These are phyloP conservation scores for Dioszegia hungarica DNA, from an alignment of 768 basidiomycete genomes.

Conservation along the genomic window DNA sequence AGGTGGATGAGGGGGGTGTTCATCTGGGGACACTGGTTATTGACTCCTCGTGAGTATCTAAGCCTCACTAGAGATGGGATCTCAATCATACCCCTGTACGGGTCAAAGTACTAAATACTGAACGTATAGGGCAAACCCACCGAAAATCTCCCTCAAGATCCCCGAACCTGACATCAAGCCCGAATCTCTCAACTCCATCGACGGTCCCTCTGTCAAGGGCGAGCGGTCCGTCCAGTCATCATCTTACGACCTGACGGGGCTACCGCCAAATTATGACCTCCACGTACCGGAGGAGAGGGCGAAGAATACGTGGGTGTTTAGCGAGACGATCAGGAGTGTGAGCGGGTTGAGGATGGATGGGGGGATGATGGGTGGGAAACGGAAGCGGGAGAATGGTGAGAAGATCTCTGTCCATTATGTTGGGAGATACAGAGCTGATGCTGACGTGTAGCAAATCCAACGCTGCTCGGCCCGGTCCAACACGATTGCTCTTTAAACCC, in stretches of 20 bases:
- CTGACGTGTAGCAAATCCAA: slow-evolving; percentile 25
- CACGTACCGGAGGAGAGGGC: slow-evolving; percentile 80
- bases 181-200: not conserved
- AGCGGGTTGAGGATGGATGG: slow-evolving; percentile 7
- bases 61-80: not conserved
- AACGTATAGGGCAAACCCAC: slow-evolving; percentile 20
- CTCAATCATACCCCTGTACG: no score
- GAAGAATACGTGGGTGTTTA: slow-evolving; percentile 46
- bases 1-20: slow-evolving; percentile 65
- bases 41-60: slow-evolving; percentile 53
- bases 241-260: slow-evolving; percentile 34
- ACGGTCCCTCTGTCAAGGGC: slow-evolving; percentile 48
- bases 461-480: slow-evolving; percentile 26
- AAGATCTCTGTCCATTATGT: no score
- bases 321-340: slow-evolving; percentile 28
- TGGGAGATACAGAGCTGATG: no score
- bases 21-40: slow-evolving; percentile 82
- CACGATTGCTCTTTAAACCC: slow-evolving; percentile 39
- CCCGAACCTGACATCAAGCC: slow-evolving; percentile 19
- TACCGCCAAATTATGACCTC: slow-evolving; percentile 71
- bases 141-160: slow-evolving; percentile 24
- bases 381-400: slow-evolving; percentile 32
- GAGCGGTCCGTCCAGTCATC: not conserved
- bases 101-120: no score
- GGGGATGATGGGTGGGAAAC: slow-evolving; percentile 10